A percentile compares a stretch with the other conserved stretches of the same genome.
Conservation (phyloP, 2,329 filamentous ascomycete species). For the Fusarium sp. region DNA sequence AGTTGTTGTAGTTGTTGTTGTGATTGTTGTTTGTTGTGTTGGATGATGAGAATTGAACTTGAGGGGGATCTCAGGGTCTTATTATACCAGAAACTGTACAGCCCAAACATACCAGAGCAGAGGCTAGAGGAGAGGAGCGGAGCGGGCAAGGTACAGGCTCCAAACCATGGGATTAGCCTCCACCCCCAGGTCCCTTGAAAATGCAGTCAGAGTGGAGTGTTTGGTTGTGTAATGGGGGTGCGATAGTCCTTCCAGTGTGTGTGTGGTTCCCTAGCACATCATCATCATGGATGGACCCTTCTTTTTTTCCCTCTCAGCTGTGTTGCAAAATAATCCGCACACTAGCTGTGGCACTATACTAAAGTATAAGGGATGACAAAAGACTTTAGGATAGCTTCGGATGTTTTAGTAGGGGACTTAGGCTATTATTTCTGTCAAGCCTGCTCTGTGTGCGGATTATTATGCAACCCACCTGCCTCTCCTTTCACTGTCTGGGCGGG, state of each 20-base stretch:
- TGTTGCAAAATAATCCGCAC: too few relatives aligned
- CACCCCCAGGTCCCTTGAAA: constrained; percentile 44
- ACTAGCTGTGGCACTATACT: too few relatives aligned
- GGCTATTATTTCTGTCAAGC: too few relatives aligned
- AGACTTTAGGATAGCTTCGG: too few relatives aligned
- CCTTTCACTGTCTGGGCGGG: neutral
- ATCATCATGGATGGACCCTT: constrained; percentile 43
- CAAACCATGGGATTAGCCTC: constrained; percentile 28
- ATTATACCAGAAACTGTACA: constrained; percentile 40
- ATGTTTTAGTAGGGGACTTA: too few relatives aligned
- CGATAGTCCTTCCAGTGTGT: constrained; percentile 8
- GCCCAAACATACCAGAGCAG: neutral
- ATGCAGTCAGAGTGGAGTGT: constrained; percentile 25
- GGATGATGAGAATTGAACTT: constrained; percentile 1
- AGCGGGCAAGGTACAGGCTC: constrained; percentile 22
- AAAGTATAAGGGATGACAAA: too few relatives aligned
- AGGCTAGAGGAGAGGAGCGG: constrained; percentile 26
- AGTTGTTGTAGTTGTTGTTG: constrained; percentile 5
- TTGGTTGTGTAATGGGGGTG: constrained; percentile 30
- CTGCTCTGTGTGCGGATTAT: too few relatives aligned
- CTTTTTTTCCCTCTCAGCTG: constrained; percentile 23
- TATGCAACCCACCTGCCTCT: too few relatives aligned
- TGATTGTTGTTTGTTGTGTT: constrained; percentile 18
- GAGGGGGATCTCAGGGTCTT: constrained; percentile 38
- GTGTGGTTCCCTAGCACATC: constrained; percentile 25